These are phyloP conservation scores for Sphagnum contortum DNA, from an alignment of 225 moss, liverwort and hornwort genomes.

Conservation along the genomic window DNA sequence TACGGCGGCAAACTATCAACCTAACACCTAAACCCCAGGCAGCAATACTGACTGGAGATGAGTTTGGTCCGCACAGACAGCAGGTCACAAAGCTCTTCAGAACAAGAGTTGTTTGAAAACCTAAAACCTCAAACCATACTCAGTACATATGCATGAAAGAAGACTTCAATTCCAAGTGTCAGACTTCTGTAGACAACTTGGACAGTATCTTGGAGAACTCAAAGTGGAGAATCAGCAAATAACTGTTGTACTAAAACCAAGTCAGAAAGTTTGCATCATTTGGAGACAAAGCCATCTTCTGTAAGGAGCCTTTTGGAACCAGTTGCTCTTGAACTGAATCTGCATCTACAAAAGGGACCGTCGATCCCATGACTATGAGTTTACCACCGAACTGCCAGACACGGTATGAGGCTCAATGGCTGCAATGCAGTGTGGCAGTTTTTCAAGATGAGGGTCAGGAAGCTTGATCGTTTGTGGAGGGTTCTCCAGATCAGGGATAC, in stretches of 20 bases:
- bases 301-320: conserved; percentile 69
- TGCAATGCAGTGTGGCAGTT: conserved; percentile 81
- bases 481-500: conserved; percentile 80
- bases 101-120: no score
- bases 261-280: conserved; percentile 63
- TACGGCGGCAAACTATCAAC: conserved; percentile 79
- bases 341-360: conserved; percentile 72
- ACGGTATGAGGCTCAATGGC: conserved; percentile 76
- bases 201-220: conserved; percentile 80
- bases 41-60: conserved; percentile 67
- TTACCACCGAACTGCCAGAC: conserved; percentile 71
- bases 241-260: conserved; percentile 89
- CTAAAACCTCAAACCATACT: no score
- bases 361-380: conserved; percentile 61
- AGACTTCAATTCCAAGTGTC: background rate
- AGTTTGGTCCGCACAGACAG: background rate
- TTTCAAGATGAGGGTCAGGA: conserved; percentile 71
- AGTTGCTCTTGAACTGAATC: conserved; percentile 67
- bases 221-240: conserved; percentile 57
- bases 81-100: no score
- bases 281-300: conserved; percentile 83
- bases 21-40: conserved; percentile 89
- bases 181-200: conserved; percentile 73
- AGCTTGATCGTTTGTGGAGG: conserved; percentile 58
- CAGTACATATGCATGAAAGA: no score